A percentile compares a stretch with the other conserved stretches of the same genome.
phyloP scores from a whole-genome alignment of 257 asterid species.

The Nicotiana tabacum region DNA sequence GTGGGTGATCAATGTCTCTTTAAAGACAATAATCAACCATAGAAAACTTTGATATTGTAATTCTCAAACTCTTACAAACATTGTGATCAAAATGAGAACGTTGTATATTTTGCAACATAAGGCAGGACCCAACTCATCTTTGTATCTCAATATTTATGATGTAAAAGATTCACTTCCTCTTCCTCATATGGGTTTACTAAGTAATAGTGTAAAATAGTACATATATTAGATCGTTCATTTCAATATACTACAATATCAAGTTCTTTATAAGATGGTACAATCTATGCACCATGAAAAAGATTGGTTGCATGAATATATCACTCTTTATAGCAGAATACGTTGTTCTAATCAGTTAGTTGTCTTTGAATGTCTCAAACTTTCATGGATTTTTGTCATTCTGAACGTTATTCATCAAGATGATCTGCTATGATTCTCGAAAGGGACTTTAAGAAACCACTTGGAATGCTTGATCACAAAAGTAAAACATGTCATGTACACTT shows the following conservation, averaged over 20 bases:
- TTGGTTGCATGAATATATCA: background rate
- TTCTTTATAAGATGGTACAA: background rate
- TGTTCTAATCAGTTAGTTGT: background rate
- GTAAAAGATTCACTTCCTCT: background rate
- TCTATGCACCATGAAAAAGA: no score
- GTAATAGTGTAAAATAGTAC: background rate
- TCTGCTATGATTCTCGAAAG: background rate
- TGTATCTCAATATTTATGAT: slow-evolving; percentile 12
- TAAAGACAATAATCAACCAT: slow-evolving; percentile 48
- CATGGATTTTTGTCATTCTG: background rate
- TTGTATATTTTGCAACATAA: slow-evolving; percentile 19
- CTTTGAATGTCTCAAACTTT: background rate
- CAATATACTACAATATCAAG: background rate
- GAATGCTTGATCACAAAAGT: background rate
- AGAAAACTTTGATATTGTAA: slow-evolving; percentile 52
- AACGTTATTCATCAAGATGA: background rate
- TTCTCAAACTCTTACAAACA: slow-evolving; percentile 30
- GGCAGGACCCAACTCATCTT: slow-evolving; percentile 1
- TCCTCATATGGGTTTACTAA: background rate
- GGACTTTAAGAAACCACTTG: background rate
- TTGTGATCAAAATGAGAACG: slow-evolving; percentile 26
- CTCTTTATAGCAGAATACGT: background rate
- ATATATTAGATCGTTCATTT: background rate
- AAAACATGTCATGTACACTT: background rate
- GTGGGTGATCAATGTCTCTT: no score